Conservation (phyloP, 2,329 filamentous ascomycete genomes). For the Leptographium wingfieldii region DNA sequence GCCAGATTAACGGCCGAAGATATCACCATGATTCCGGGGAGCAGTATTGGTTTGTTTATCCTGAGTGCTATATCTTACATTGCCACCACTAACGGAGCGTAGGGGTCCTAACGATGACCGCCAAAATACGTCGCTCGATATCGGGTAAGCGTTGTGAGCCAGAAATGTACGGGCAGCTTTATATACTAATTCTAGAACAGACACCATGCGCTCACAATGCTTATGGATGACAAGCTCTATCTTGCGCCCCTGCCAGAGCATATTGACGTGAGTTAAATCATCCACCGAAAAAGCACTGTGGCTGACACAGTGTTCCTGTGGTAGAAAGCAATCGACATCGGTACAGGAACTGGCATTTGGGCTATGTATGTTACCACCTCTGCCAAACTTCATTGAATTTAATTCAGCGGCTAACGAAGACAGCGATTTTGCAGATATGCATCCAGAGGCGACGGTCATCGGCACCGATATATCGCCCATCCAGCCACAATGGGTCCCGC, state of each 20-base stretch:
- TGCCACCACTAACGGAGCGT: too few relatives aligned
- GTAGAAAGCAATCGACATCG: constrained; percentile 5
- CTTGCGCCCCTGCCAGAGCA: constrained; percentile 15
- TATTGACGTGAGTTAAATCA: not conserved
- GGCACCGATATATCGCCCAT: constrained; percentile 32
- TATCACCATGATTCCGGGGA: not conserved
- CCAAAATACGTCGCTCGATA: constrained; percentile 19
- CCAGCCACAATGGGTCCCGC: constrained; percentile 8
- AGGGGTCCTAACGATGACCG: constrained; percentile 18
- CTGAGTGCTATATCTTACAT: too few relatives aligned
- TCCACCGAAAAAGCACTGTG: too few relatives aligned
- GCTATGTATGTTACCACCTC: constrained; percentile 17
- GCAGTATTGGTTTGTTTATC: not conserved
- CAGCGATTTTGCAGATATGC: constrained; percentile 26
- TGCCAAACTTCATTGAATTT: too few relatives aligned
- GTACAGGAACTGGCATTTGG: constrained; percentile 25
- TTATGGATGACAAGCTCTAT: constrained; percentile 15
- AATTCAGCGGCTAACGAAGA: not conserved
- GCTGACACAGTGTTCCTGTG: too few relatives aligned
- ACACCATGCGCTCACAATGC: constrained; percentile 16
- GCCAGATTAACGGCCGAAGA: not conserved
- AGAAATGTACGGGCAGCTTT: not conserved
- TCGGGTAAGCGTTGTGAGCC: constrained; percentile 11
- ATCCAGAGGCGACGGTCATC: constrained; percentile 28
- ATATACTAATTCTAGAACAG: constrained; percentile 1